Evolutionary conservation across 805 yeast genomes (phyloP), one percentile per base, ranked within the genome.

Genomic region (Kluyveromyces starmeri): DNA sequence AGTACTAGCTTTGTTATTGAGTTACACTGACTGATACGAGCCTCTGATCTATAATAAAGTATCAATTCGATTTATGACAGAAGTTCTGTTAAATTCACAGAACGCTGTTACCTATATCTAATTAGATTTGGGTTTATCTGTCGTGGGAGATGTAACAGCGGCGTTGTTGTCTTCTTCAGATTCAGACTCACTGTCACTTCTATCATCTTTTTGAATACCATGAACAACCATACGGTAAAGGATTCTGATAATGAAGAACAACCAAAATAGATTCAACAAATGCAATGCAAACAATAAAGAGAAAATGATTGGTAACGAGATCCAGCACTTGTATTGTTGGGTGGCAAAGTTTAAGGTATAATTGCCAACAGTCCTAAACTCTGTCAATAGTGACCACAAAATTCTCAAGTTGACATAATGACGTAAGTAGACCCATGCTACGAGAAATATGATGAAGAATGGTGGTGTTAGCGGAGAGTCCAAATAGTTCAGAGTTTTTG

Each of bases 271-370:
- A 53, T 92, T 92, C 38, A 92, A 85, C 37, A 84, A 49, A 58
- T 92, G 97, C 44, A 92, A 68, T 1, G 92, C 88, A 35, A 71
- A 65, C 40, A 92, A 71, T 51, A 92, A 70, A 15, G 62, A 58
- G 51, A 92, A 88, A 3, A 89, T 88, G 55, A 92, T 86, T 36
- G 84, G 83, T 62, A 84, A 94, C 16, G 97, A 80, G 45, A 92
- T 83, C 81, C 85, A 85, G 62, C 97, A 92, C 62, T 92, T 92
- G 66, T 89, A 92, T 59, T 92, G 96, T 59, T 88, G 89, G 20
- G 92, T 78, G 9, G 71, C 83, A 76, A 84, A 92, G 65, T 85
- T 75, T 47, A 92, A 67, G 37, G 70, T 71, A 60, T 68, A 86
- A 36, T 78, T 78, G 25, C 98, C 98, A 16, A 83, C 85, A 2